A percentile compares a stretch with the other conserved stretches of the same genome.
Conservation (phyloP, 139 green algal genomes). For the Zygnema circumcarinatum region DNA sequence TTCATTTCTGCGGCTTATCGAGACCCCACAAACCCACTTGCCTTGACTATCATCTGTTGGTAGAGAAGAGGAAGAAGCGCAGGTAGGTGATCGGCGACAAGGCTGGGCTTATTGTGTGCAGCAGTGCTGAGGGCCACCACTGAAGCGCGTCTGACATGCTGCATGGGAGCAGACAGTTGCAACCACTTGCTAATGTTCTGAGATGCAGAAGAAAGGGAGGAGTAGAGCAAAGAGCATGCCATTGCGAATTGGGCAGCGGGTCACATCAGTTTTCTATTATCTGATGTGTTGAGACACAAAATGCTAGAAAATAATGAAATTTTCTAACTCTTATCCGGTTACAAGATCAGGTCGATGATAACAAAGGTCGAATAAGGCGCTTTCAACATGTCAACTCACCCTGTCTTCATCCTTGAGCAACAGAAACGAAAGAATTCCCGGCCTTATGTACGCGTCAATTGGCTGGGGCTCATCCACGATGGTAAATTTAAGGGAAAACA, state of each 20-base stretch:
- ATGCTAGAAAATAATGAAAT: too few species aligned
- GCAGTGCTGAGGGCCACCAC: constrained; percentile 77
- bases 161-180: constrained; percentile 11
- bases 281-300: too few species aligned
- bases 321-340: too few species aligned
- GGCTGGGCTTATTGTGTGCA: constrained; percentile 74
- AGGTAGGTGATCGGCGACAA: constrained; percentile 73
- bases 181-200: too few species aligned
- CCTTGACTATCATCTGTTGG: constrained; percentile 78
- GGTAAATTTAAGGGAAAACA: constrained; percentile 75
- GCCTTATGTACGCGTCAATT: constrained; percentile 70
- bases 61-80: constrained; percentile 84
- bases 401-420: constrained; percentile 65
- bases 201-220: constrained; percentile 16
- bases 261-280: too few species aligned
- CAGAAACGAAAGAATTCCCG: constrained; percentile 73
- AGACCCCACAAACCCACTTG: too few species aligned
- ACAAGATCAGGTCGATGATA: too few species aligned
- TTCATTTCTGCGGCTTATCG: too few species aligned
- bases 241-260: too few species aligned
- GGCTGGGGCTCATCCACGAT: constrained; percentile 72
- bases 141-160: constrained; percentile 81
- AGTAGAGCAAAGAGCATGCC: not conserved
- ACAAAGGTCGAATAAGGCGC: too few species aligned
- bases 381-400: constrained; percentile 29